Base-by-base conservation (phyloP, 257 asterid species). In the Solanum clarkiae region DNA sequence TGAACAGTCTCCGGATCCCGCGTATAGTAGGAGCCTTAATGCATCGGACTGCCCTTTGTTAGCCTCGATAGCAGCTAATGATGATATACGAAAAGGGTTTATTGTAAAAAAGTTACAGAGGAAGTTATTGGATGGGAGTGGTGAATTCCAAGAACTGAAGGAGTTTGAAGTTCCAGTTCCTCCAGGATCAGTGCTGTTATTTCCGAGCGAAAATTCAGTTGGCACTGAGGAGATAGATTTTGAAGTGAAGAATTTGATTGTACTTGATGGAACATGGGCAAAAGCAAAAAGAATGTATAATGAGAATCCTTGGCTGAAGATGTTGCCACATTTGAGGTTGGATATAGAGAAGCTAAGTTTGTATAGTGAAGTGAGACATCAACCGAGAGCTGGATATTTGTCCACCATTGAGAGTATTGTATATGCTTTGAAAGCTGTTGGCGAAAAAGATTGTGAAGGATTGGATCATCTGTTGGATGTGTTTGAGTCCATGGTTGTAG, bases 321-420 rank as follows among this genome's bases (percentile, higher is more conserved):
- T 90, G n/a, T 82, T 96, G 90, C 98, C 99, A 2, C 99, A 95
- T 85, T 22, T 94, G 86, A 87, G 89, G 84, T 88, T 96, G 93
- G 94, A 92, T 62, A 7, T 84, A 15, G 93, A 90, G 47, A 88
- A 86, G 87, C 60, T 70, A 86, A 96, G 98, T 89, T 92, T 96
- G 94, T 95, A 93, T 77, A 45, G 93, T 4, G 98, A 96, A 86
- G 99, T 96, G 87, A 95, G 99, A 90, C 90, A 84, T 87, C 98
- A 96, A 84, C 98, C 98, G n/a, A 92, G 84, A 88, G 92, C 92
- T 22, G 97, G 95, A 77, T 96, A 87, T 82, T 85, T 96, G 92
- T 95, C 99, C n/a, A 93, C 98, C 3, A 94, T 96, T 79, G 98
- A 96, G 89, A 96, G 99, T 88, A 92, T 96, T 69, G 98, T 96